A percentile compares a stretch with the other conserved stretches of the same genome.
phyloP scores from a whole-genome alignment of 83 land plant genomes.

The Diphasiastrum complanatum region DNA sequence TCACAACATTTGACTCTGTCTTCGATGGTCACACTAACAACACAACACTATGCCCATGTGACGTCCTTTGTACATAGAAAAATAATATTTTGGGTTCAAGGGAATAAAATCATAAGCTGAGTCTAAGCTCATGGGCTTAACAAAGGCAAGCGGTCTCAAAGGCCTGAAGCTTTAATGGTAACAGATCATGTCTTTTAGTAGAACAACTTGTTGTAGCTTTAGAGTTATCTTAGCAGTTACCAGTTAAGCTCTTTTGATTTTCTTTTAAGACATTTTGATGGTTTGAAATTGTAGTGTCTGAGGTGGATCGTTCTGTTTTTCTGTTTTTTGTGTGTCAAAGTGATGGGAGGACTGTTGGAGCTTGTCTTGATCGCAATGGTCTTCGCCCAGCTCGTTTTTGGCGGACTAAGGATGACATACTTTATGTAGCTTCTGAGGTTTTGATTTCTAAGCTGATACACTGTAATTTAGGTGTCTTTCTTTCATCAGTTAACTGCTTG shows the following conservation, averaged over 20 bases:
- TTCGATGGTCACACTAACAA: too few species aligned
- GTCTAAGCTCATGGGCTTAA: too few species aligned
- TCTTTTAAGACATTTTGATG: not conserved
- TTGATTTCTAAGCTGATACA: conserved; percentile 1
- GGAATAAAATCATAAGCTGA: too few species aligned
- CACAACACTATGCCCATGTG: too few species aligned
- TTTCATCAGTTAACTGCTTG: not conserved
- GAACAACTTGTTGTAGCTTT: not conserved
- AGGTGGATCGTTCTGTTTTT: not conserved
- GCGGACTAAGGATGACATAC: conserved; percentile 73
- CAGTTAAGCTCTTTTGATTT: not conserved
- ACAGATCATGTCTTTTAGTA: not conserved
- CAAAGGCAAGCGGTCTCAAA: too few species aligned
- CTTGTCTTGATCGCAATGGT: conserved; percentile 95
- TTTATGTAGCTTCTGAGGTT: conserved; percentile 99
- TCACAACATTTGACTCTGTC: too few species aligned
- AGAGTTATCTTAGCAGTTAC: not conserved
- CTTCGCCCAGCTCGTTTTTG: conserved; percentile 99
- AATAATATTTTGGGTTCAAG: too few species aligned
- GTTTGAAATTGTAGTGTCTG: not conserved
- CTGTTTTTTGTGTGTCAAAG: conserved; percentile 27
- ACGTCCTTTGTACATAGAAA: too few species aligned
- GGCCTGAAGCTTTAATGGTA: too few species aligned
- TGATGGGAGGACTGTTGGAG: conserved; percentile 96
- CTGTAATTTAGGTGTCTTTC: not conserved